These are phyloP conservation scores for Fusarium sublunatum DNA, from an alignment of 2,329 filamentous ascomycete species.

Conservation along the genomic window DNA sequence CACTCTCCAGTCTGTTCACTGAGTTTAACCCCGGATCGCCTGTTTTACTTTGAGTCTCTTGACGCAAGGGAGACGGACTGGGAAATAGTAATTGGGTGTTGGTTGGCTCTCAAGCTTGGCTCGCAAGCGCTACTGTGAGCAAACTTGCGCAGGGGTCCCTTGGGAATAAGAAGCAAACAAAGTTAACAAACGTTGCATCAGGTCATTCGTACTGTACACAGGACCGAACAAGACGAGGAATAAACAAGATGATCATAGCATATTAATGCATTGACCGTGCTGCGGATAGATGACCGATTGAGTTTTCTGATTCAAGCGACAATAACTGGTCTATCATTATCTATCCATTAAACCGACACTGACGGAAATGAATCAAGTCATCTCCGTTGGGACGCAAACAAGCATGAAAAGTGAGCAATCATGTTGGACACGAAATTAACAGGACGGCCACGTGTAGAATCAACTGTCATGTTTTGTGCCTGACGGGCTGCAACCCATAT, in stretches of 20 bases:
- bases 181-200: neutral
- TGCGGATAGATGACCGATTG: too few species aligned
- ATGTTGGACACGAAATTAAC: neutral
- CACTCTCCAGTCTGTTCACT: conserved; percentile 1
- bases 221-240: too few species aligned
- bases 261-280: neutral
- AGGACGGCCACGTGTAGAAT: neutral
- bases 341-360: too few species aligned
- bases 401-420: neutral
- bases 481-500: conserved; percentile 7
- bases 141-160: conserved; percentile 1
- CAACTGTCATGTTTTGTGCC: conserved; percentile 3
- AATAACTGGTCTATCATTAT: neutral
- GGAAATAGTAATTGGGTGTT: neutral
- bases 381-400: neutral
- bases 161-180: neutral
- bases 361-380: neutral
- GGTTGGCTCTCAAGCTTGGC: neutral
- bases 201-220: neutral
- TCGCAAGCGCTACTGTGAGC: neutral
- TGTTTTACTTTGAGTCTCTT: too few species aligned
- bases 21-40: neutral
- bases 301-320: neutral
- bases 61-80: neutral
- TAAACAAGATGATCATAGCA: neutral